phyloP scores from a whole-genome alignment of 2,329 filamentous ascomycete genomes.

The Dactylellina cionopaga region DNA sequence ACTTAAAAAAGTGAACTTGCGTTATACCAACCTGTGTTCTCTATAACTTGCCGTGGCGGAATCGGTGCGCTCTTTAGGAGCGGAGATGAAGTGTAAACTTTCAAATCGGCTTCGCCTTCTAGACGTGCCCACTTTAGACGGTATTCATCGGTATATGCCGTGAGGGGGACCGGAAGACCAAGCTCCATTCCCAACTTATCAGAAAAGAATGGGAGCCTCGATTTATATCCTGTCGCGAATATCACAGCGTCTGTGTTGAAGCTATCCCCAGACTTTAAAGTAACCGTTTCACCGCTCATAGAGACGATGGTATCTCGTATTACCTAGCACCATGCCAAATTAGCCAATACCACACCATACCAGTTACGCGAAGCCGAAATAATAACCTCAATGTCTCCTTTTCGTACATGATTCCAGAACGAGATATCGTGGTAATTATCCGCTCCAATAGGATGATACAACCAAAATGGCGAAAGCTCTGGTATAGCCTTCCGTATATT shows the following conservation, averaged over 20 bases:
- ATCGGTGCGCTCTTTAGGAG: slow-evolving; percentile 6
- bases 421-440: slow-evolving; percentile 19
- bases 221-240: slow-evolving; percentile 25
- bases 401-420: slow-evolving; percentile 10
- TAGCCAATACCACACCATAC: not conserved
- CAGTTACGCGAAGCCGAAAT: not conserved
- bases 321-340: not conserved
- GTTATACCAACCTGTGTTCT: no score
- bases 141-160: slow-evolving; percentile 18
- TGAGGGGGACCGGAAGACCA: not conserved
- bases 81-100: slow-evolving; percentile 9
- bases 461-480: slow-evolving; percentile 10
- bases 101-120: slow-evolving; percentile 22
- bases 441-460: not conserved
- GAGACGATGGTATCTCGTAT: slow-evolving; percentile 24
- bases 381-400: slow-evolving; percentile 18
- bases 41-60: no score
- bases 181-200: slow-evolving; percentile 14
- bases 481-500: slow-evolving; percentile 15
- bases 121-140: slow-evolving; percentile 16
- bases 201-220: slow-evolving; percentile 9
- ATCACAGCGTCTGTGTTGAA: slow-evolving; percentile 22
- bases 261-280: not conserved
- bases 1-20: no score
- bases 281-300: not conserved